phyloP scores from a whole-genome alignment of 2,329 filamentous ascomycete genomes.

The Pseudocercospora fijiensis region DNA sequence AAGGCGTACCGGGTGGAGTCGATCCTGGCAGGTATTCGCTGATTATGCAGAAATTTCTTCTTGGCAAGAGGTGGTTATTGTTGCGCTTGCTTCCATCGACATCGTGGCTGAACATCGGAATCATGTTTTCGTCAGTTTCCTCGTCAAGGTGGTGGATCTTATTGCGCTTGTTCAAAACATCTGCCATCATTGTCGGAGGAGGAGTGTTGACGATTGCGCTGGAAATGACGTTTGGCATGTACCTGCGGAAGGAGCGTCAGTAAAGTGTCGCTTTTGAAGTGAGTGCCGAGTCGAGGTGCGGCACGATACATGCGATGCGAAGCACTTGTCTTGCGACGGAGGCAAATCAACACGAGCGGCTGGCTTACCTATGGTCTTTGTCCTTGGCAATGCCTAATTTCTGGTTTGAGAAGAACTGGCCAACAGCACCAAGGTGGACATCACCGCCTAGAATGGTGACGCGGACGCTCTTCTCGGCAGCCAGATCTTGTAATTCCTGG shows the following conservation, averaged over 20 bases:
- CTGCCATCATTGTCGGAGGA: conserved; percentile 81
- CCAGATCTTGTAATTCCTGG: conserved; percentile 87
- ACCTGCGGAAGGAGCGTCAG: conserved; percentile 49
- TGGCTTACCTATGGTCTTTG: conserved; percentile 66
- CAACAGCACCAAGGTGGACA: conserved; percentile 87
- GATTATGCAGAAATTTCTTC: conserved; percentile 95
- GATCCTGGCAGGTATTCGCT: conserved; percentile 75
- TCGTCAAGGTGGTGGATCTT: conserved; percentile 65
- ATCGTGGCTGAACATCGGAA: conserved; percentile 85
- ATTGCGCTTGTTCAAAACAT: conserved; percentile 91
- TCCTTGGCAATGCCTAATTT: conserved; percentile 77
- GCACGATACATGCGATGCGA: neutral
- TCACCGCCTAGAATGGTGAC: conserved; percentile 92
- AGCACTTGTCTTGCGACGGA: neutral
- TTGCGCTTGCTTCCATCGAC: conserved; percentile 87
- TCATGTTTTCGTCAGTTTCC: conserved; percentile 91
- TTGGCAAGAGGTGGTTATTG: conserved; percentile 83
- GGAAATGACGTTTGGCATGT: conserved; percentile 94
- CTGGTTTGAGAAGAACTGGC: conserved; percentile 91
- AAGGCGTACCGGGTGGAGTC: conserved; percentile 70
- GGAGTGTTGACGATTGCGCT: conserved; percentile 93
- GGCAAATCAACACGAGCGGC: neutral
- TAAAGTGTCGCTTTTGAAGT: neutral
- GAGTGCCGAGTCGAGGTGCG: neutral
- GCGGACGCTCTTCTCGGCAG: conserved; percentile 86